Conservation (phyloP, 805 yeast species). For the Ogataea siamensis region DNA sequence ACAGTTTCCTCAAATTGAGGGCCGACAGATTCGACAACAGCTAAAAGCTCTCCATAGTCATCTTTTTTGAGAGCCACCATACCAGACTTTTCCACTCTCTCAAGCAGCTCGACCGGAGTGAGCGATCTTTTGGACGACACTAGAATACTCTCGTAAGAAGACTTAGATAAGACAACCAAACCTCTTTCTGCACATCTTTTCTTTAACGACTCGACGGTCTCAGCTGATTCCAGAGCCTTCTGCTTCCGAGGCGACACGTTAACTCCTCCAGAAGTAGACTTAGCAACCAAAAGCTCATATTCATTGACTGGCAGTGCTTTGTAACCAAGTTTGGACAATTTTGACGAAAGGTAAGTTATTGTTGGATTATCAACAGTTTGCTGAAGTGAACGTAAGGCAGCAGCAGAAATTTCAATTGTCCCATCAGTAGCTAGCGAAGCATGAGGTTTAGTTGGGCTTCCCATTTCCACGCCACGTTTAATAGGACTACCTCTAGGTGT, state of each 20-base stretch:
- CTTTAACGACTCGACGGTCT: constrained; percentile 25
- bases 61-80: constrained; percentile 22
- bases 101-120: constrained; percentile 27
- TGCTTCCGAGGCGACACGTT: constrained; percentile 18
- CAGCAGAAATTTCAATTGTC: constrained; percentile 34
- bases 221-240: constrained; percentile 18
- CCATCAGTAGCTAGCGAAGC: constrained; percentile 34
- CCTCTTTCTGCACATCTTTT: constrained; percentile 28
- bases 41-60: constrained; percentile 22
- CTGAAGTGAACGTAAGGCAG: constrained; percentile 26
- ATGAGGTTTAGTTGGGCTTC: constrained; percentile 2
- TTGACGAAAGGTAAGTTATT: constrained; percentile 25
- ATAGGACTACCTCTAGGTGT: constrained; percentile 6
- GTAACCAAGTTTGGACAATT: constrained; percentile 27
- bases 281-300: constrained; percentile 19
- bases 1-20: constrained; percentile 15
- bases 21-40: constrained; percentile 21
- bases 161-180: constrained; percentile 26
- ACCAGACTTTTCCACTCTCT: constrained; percentile 28
- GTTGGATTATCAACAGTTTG: constrained; percentile 27
- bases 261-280: constrained; percentile 8
- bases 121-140: constrained; percentile 30
- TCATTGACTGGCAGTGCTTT: constrained; percentile 23
- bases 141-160: constrained; percentile 28
- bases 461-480: constrained; percentile 3